phyloP scores from a whole-genome alignment of 306 rosid genomes.

The Quillaja saponaria region DNA sequence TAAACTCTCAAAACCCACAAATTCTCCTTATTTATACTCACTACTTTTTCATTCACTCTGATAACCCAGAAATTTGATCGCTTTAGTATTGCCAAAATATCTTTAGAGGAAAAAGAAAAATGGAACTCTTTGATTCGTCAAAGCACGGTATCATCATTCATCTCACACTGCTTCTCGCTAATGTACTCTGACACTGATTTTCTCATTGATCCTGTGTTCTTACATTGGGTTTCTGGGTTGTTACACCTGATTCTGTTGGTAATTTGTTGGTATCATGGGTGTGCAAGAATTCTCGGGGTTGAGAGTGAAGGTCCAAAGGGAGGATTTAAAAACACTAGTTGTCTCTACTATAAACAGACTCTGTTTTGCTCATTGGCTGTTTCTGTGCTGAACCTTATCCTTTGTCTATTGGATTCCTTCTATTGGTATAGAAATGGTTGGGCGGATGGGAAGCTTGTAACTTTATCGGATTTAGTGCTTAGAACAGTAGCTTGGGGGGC shows the following conservation, averaged over 20 bases:
- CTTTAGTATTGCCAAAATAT: too few species aligned
- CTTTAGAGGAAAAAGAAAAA: too few species aligned
- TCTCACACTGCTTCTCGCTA: not conserved
- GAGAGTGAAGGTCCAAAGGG: conserved; percentile 25
- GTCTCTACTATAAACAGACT: conserved; percentile 7
- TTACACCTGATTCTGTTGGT: conserved; percentile 36
- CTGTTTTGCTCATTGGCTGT: conserved; percentile 34
- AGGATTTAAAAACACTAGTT: not conserved
- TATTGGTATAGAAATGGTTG: conserved; percentile 37
- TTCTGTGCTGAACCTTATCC: conserved; percentile 32
- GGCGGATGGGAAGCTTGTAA: conserved; percentile 37
- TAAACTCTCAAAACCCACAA: too few species aligned
- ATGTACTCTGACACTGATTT: conserved; percentile 18
- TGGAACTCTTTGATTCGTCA: not conserved
- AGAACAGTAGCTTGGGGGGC: conserved; percentile 44
- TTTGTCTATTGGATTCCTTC: conserved; percentile 29
- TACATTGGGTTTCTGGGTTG: conserved; percentile 29
- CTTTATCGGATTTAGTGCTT: conserved; percentile 45
- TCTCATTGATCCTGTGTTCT: conserved; percentile 40
- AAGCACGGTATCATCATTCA: conserved; percentile 5
- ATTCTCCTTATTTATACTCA: too few species aligned
- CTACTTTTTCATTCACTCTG: too few species aligned
- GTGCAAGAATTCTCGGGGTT: conserved; percentile 7
- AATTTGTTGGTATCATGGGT: conserved; percentile 26
- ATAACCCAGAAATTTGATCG: too few species aligned